Evolutionary conservation across 1,284 basidiomycete species (phyloP).

Genomic region (Xerocomus nothofagi): DNA sequence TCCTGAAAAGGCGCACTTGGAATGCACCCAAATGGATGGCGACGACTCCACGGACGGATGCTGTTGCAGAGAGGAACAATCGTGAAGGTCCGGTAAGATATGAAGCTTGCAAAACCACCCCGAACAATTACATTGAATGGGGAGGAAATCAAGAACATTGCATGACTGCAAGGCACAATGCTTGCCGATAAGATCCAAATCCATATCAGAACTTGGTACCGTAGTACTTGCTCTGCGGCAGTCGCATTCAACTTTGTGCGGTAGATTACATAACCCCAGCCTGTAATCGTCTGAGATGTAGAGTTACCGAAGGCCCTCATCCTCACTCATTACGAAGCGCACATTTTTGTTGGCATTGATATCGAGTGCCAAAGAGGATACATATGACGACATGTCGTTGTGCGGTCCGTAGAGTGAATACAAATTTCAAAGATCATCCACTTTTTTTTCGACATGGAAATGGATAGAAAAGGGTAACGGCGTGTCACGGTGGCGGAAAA

Average conservation of each 20-base stretch:
- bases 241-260: background rate
- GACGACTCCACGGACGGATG: background rate
- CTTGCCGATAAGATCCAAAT: conserved; percentile 43
- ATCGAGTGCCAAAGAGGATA: conserved; percentile 14
- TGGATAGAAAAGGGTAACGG: background rate
- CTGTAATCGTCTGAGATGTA: no score
- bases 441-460: conserved; percentile 12
- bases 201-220: no score
- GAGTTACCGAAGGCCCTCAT: no score
- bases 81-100: conserved; percentile 55
- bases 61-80: conserved; percentile 41
- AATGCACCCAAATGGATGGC: conserved; percentile 31
- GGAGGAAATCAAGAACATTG: conserved; percentile 51
- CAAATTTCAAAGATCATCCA: conserved; percentile 15
- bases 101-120: conserved; percentile 51
- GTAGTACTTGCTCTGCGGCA: no score
- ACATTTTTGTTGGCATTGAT: conserved; percentile 2
- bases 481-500: conserved; percentile 1
- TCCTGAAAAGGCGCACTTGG: conserved; percentile 48
- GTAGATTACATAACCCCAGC: conserved; percentile 13
- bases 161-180: conserved; percentile 48
- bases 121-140: conserved; percentile 49
- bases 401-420: conserved; percentile 8
- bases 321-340: background rate
- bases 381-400: conserved; percentile 15